A percentile compares a stretch with the other conserved stretches of the same genome.
phyloP scores from a whole-genome alignment of 1,139 yeast genomes.

The Sugiyamaella xylanicola region DNA sequence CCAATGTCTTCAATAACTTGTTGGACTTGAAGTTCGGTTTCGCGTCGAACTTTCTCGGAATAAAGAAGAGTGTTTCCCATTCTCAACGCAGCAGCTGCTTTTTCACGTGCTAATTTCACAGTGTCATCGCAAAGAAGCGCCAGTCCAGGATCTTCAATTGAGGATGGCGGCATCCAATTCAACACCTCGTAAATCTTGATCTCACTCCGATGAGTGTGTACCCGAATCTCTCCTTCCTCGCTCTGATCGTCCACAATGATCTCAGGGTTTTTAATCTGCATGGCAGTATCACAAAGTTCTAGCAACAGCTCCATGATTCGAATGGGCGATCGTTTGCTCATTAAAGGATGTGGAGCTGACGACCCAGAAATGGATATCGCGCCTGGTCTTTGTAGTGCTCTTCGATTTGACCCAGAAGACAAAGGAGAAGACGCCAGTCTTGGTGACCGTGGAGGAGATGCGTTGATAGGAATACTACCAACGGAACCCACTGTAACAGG shows the following conservation, averaged over 20 bases:
- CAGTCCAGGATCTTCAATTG: constrained; percentile 64
- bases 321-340: constrained; percentile 55
- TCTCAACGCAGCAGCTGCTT: constrained; percentile 74
- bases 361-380: constrained; percentile 13
- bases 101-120: constrained; percentile 58
- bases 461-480: constrained; percentile 14
- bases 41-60: constrained; percentile 76
- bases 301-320: constrained; percentile 64
- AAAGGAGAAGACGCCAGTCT: constrained; percentile 24
- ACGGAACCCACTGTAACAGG: not conserved
- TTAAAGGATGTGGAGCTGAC: constrained; percentile 29
- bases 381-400: constrained; percentile 22
- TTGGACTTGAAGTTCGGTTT: constrained; percentile 74
- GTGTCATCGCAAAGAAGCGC: constrained; percentile 69
- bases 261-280: constrained; percentile 63
- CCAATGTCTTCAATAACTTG: constrained; percentile 56
- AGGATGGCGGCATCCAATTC: constrained; percentile 57
- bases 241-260: constrained; percentile 9
- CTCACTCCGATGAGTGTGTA: constrained; percentile 68
- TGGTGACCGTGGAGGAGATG: constrained; percentile 32
- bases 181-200: constrained; percentile 60
- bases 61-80: constrained; percentile 76
- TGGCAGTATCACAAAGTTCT: constrained; percentile 76
- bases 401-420: constrained; percentile 18
- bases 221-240: constrained; percentile 30